These are phyloP conservation scores for Allantophomopsis cytisporea DNA, from an alignment of 2,329 filamentous ascomycete species.

Conservation along the genomic window DNA sequence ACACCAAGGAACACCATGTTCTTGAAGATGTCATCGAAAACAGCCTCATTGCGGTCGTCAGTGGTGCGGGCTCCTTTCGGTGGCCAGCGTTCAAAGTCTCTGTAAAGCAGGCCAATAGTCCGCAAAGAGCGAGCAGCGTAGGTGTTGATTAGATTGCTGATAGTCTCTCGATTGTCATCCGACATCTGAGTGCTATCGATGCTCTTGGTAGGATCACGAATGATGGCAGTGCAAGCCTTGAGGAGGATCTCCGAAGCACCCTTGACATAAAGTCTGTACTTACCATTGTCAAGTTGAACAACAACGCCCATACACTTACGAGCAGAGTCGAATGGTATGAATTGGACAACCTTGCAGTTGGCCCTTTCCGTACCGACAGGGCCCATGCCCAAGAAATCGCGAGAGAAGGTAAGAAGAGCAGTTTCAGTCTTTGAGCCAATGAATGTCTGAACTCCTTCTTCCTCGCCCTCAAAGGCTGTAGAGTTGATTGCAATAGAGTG, in stretches of 20 bases:
- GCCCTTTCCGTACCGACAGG: constrained; percentile 45
- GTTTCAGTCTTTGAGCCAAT: constrained; percentile 71
- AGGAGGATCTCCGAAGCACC: constrained; percentile 38
- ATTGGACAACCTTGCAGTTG: constrained; percentile 42
- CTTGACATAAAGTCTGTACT: constrained; percentile 34
- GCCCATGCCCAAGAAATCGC: constrained; percentile 51
- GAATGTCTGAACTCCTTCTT: constrained; percentile 44
- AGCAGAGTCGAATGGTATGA: constrained; percentile 23
- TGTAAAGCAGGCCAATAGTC: constrained; percentile 62
- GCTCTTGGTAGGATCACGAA: constrained; percentile 44
- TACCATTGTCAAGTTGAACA: constrained; percentile 30
- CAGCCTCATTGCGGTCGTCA: constrained; percentile 44
- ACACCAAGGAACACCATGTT: constrained; percentile 63
- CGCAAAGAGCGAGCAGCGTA: constrained; percentile 57
- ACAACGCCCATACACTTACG: constrained; percentile 60
- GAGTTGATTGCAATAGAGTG: constrained; percentile 57
- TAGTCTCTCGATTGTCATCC: constrained; percentile 36
- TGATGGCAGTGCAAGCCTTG: constrained; percentile 29
- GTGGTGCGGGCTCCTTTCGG: constrained; percentile 36
- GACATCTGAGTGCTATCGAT: constrained; percentile 32
- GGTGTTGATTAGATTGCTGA: constrained; percentile 40
- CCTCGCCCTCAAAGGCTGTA: constrained; percentile 53
- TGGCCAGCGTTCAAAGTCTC: constrained; percentile 59
- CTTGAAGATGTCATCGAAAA: constrained; percentile 55
- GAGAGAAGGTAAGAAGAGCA: constrained; percentile 56